Percentiles rank a stretch among this genome's conserved stretches.
These are phyloP conservation scores for Termitomyces sp. DNA, from an alignment of 768 basidiomycete genomes.

Conservation along the genomic window DNA sequence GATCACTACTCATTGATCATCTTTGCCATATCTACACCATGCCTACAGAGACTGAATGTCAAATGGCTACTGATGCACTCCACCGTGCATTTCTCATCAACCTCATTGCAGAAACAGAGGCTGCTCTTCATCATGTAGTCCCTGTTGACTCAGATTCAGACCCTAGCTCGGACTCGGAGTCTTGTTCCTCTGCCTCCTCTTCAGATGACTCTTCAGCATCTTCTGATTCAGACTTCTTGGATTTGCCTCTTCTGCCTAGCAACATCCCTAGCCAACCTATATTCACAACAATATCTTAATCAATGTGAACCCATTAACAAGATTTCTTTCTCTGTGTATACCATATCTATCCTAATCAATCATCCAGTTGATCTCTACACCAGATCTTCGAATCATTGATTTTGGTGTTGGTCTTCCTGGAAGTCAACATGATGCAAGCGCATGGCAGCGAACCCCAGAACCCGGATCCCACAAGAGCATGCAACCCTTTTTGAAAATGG, in stretches of 20 bases:
- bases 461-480: slow-evolving; percentile 17
- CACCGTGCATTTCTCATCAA: too few relatives aligned
- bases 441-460: slow-evolving; percentile 24
- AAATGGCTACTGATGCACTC: too few relatives aligned
- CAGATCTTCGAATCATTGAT: slow-evolving; percentile 28
- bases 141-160: not conserved
- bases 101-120: too few relatives aligned
- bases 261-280: not conserved
- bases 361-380: slow-evolving; percentile 18
- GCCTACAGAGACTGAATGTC: too few relatives aligned
- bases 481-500: slow-evolving; percentile 16
- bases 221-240: not conserved
- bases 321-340: not conserved
- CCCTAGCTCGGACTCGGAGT: not conserved
- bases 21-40: too few relatives aligned
- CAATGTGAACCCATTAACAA: not conserved
- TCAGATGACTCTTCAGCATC: not conserved
- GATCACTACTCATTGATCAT: too few relatives aligned
- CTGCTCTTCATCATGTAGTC: too few relatives aligned
- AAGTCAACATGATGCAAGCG: slow-evolving; percentile 31
- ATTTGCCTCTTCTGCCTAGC: not conserved
- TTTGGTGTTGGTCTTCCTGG: slow-evolving; percentile 27
- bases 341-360: too few relatives aligned
- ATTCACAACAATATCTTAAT: not conserved
- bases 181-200: not conserved